A percentile compares a stretch with the other conserved stretches of the same genome.
Conservation (phyloP, 345 rosid genomes). For the Litchi chinensis region DNA sequence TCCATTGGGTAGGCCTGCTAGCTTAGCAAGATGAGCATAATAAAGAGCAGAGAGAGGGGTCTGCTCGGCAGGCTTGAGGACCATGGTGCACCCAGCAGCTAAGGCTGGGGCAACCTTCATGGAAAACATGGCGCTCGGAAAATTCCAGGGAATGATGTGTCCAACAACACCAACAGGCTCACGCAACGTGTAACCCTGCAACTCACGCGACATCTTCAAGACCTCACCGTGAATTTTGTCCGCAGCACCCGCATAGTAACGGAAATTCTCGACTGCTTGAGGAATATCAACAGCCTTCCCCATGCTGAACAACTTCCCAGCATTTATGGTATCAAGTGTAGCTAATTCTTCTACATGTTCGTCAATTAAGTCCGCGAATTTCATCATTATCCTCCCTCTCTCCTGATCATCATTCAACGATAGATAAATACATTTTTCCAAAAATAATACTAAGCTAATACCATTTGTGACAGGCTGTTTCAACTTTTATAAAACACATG, state of each 20-base stretch:
- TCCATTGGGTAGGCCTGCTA: constrained; percentile 70
- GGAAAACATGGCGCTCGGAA: constrained; percentile 64
- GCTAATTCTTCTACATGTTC: constrained; percentile 67
- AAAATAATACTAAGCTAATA: neutral
- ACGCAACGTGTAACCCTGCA: constrained; percentile 69
- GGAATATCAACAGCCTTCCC: constrained; percentile 66
- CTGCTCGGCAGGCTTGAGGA: constrained; percentile 90
- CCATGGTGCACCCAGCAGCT: constrained; percentile 89
- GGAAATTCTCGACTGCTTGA: constrained; percentile 26
- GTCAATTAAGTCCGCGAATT: constrained; percentile 67
- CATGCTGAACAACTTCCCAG: constrained; percentile 51
- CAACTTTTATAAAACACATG: neutral
- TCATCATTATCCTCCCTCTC: constrained; percentile 62
- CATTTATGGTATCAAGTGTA: constrained; percentile 64
- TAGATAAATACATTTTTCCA: neutral
- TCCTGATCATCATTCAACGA: constrained; percentile 36
- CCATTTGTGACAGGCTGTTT: neutral
- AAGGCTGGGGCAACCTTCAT: constrained; percentile 69
- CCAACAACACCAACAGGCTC: constrained; percentile 91
- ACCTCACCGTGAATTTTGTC: constrained; percentile 88
- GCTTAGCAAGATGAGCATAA: constrained; percentile 62
- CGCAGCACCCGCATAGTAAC: constrained; percentile 87
- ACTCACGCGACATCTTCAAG: constrained; percentile 54
- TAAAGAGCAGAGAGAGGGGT: constrained; percentile 86
- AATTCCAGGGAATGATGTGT: constrained; percentile 89